phyloP scores from a whole-genome alignment of 2,329 filamentous ascomycete species.

The Aspergillus persii region DNA sequence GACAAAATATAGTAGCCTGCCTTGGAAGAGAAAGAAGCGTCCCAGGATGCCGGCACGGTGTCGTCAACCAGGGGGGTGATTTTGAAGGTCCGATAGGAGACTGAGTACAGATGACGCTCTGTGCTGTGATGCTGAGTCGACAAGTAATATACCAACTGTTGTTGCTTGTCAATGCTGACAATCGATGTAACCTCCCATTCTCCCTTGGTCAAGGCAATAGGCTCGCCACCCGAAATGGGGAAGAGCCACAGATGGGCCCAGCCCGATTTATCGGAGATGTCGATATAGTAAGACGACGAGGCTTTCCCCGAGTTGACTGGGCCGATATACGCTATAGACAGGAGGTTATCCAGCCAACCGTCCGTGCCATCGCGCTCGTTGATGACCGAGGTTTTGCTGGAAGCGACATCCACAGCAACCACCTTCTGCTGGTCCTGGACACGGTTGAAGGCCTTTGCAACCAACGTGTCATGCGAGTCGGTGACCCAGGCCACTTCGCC shows the following conservation, averaged over 20 bases:
- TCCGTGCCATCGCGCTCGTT: slow-evolving; percentile 58
- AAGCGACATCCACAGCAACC: slow-evolving; percentile 56
- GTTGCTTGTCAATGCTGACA: slow-evolving; percentile 57
- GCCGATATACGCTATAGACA: slow-evolving; percentile 48
- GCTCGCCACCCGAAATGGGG: slow-evolving; percentile 55
- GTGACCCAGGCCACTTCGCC: slow-evolving; percentile 69
- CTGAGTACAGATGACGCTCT: slow-evolving; percentile 66
- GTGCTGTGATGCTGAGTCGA: slow-evolving; percentile 66
- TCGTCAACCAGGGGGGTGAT: slow-evolving; percentile 63
- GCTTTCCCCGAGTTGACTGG: slow-evolving; percentile 30
- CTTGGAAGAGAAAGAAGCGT: slow-evolving; percentile 62
- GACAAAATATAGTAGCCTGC: slow-evolving; percentile 65
- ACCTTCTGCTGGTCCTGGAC: slow-evolving; percentile 65
- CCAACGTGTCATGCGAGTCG: slow-evolving; percentile 57
- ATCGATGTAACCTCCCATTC: slow-evolving; percentile 65
- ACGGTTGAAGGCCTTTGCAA: slow-evolving; percentile 66
- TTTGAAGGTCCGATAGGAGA: slow-evolving; percentile 54
- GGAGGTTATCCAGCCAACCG: slow-evolving; percentile 60
- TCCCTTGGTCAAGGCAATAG: slow-evolving; percentile 60
- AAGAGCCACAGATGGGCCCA: slow-evolving; percentile 67
- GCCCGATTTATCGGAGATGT: slow-evolving; percentile 64
- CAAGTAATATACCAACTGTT: slow-evolving; percentile 61
- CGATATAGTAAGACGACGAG: slow-evolving; percentile 56
- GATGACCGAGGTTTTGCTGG: slow-evolving; percentile 46
- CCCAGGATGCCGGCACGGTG: slow-evolving; percentile 57